A percentile compares a stretch with the other conserved stretches of the same genome.
Conservation (phyloP, 2,329 filamentous ascomycete genomes). For the Diaporthe caulivora region DNA sequence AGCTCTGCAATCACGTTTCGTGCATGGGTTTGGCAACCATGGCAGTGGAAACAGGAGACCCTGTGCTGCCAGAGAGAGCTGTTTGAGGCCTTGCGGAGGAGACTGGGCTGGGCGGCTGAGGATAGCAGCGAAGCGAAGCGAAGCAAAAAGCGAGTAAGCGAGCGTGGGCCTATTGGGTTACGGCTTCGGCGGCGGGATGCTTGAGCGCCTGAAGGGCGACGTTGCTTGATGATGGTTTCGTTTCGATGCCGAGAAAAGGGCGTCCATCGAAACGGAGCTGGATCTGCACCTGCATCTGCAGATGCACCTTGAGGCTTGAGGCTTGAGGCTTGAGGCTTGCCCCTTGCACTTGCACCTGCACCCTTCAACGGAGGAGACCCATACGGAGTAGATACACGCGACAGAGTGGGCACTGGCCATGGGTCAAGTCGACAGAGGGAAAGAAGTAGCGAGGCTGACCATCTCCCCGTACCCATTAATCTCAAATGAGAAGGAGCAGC, state of each 20-base stretch:
- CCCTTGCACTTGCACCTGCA: not conserved
- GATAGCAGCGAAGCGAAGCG: not conserved
- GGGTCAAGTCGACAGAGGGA: conserved; percentile 1
- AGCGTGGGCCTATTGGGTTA: not conserved
- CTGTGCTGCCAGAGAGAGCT: not conserved
- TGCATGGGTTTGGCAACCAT: conserved; percentile 1
- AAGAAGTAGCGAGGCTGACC: conserved; percentile 15
- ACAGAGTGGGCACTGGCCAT: not conserved
- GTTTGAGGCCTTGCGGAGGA: not conserved
- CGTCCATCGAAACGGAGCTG: conserved; percentile 14
- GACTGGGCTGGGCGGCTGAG: not conserved
- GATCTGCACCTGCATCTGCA: conserved; percentile 26
- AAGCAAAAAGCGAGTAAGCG: not conserved
- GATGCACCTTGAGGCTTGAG: too few relatives aligned
- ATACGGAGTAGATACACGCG: too few relatives aligned
- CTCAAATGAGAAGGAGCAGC: conserved; percentile 20
- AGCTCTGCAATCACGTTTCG: conserved; percentile 8
- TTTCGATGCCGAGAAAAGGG: conserved; percentile 26
- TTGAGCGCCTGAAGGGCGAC: not conserved
- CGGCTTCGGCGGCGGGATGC: conserved; percentile 20
- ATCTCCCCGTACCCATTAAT: conserved; percentile 22
- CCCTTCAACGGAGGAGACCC: not conserved
- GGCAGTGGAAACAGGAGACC: conserved; percentile 20
- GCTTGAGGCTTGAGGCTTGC: not conserved
- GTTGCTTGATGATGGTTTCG: conserved; percentile 26